These are phyloP conservation scores for Thamnidium elegans DNA, from an alignment of 192 early-diverging fungal species.

Conservation along the genomic window DNA sequence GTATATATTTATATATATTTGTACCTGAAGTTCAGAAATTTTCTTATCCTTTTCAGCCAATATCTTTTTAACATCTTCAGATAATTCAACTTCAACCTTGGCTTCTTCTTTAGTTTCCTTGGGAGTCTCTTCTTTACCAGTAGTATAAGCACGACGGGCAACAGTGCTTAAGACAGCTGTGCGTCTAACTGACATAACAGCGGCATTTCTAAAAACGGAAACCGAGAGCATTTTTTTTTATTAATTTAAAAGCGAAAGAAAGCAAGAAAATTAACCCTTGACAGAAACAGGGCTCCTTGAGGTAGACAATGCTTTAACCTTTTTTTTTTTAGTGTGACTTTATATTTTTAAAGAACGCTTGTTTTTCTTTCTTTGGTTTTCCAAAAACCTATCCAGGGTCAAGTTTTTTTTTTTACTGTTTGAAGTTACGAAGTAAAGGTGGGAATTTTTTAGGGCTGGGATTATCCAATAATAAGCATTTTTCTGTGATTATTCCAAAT, in stretches of 20 bases:
- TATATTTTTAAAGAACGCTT: no score
- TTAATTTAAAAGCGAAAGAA: neutral
- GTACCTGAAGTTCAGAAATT: constrained; percentile 78
- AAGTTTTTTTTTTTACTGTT: no score
- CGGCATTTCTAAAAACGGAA: constrained; percentile 12
- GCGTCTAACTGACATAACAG: constrained; percentile 13
- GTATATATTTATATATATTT: no score
- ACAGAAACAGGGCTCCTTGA: constrained; percentile 16
- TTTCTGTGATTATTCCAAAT: no score
- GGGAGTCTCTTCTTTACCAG: constrained; percentile 26
- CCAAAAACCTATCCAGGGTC: no score
- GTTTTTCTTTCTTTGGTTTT: no score
- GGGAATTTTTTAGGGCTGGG: no score
- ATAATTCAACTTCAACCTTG: constrained; percentile 18
- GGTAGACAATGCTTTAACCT: neutral
- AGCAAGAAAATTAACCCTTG: neutral
- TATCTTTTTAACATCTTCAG: constrained; percentile 35
- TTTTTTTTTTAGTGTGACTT: constrained; percentile 6
- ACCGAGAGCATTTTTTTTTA: constrained; percentile 15
- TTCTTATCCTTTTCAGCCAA: constrained; percentile 74
- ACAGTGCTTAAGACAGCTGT: neutral
- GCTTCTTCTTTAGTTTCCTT: constrained; percentile 26
- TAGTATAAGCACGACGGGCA: constrained; percentile 29
- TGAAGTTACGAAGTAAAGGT: no score
- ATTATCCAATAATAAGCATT: no score